Evolutionary conservation across 768 basidiomycete genomes (phyloP), one percentile per base, ranked within the genome.

Genomic region (Lactarius hatsudake): DNA sequence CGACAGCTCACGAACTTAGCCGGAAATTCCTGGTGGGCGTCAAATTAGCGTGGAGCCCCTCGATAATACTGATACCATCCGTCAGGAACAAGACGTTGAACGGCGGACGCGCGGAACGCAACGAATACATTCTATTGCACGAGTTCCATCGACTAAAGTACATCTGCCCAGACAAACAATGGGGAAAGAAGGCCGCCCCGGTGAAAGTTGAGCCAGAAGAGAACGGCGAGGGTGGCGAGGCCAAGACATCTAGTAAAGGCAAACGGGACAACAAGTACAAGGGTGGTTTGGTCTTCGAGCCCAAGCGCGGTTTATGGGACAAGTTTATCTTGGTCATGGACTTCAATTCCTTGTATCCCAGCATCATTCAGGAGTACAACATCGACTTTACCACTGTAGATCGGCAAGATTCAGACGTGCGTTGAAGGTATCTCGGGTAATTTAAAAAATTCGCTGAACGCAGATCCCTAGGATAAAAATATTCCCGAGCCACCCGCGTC

Each of bases 331-430:
- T 99, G 20, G 97, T 99, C 77, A 99, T 99, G 97, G 97, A 99
- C 77, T 99, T 98, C 87, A 99, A 99, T 78, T 97, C 95, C 68
- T 82, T 99, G 64, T 99, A 99, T 75, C 97, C 97, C 7, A 95
- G 93, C 76, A 99, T 99, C 81, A 99, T 99, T 58, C 97, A 98
- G 74, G 97, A 99, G 81, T 99, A 93, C 75, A 98, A 99, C 76
- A 98, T 99, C 71, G 97, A 98, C 78, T 98, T 98, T 73, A 98
- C 97, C 12, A 99, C 97, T 0, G 89, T 98, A 23, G 91, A 93
- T 55, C 84, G 85, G 63, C 80, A 83, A 9, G 86, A 86, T 30
- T 80, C 82, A 65, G 86, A 86, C 73, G 90, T 79, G 67, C 56
- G 72, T 68, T 17, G 10, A 45, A 61, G 28, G 56, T 73, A 69